Conservation (phyloP, 257 asterid genomes). For the Penstemon newberryi region DNA sequence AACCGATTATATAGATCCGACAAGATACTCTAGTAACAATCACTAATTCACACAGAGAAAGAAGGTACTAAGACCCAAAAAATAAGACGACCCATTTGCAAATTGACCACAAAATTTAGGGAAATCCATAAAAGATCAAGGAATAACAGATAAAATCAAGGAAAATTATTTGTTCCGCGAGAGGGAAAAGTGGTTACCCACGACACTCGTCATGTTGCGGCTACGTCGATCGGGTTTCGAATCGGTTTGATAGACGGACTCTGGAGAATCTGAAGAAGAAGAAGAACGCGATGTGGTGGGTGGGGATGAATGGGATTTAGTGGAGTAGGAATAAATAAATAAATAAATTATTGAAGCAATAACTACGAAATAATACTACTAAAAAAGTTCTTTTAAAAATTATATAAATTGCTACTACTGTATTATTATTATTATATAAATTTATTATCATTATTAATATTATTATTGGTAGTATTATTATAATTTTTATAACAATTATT, state of each 20-base stretch:
- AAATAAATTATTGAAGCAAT: too few relatives aligned
- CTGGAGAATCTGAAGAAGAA: conserved; percentile 24
- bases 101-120: conserved; percentile 18
- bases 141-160: background rate
- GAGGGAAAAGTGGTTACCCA: conserved; percentile 45
- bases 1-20: conserved; percentile 15
- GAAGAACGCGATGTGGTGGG: conserved; percentile 30
- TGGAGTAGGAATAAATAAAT: too few relatives aligned
- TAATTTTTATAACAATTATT: too few relatives aligned
- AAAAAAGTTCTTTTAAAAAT: too few relatives aligned
- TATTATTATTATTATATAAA: too few relatives aligned
- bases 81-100: conserved; percentile 16
- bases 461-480: too few relatives aligned
- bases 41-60: background rate
- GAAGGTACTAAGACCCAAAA: conserved; percentile 1
- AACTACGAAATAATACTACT: too few relatives aligned
- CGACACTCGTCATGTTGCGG: conserved; percentile 63
- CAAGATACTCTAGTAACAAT: conserved; percentile 3
- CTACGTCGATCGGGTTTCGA: conserved; percentile 21
- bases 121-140: conserved; percentile 5
- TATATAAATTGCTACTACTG: too few relatives aligned
- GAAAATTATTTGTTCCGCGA: background rate
- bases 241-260: conserved; percentile 37
- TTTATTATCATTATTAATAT: too few relatives aligned
- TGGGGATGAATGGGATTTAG: too few relatives aligned